Evolutionary conservation across 1,284 basidiomycete species (phyloP), one percentile per base, ranked within the genome.

Genomic region (Trichosporon asahii): DNA sequence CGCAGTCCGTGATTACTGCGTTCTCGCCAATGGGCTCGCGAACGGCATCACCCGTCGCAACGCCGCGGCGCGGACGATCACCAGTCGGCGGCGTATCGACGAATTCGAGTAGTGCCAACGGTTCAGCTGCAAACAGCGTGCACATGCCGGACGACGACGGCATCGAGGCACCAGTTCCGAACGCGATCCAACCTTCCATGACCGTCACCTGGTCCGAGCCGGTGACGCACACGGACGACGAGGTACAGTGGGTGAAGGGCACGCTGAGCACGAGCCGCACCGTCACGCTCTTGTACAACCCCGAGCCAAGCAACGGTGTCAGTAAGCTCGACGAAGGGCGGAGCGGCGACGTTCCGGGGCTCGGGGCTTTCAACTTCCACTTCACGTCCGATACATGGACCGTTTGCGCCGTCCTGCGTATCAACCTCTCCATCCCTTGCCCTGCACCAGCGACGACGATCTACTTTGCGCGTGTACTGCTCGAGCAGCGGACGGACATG

Each of bases 401-500:
- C 0, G 77, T 80, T 11, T 76, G 78, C 35, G 75, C 75, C 1
- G 70, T 76, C 33, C 69, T 82, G 21, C 68, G 71, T 21, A 73
- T 73, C 5, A 64, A 65, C 9, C 37, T 80, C 11, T 66, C 60
- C 23, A 60, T 73, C 15, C 72, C 75, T 23, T 66, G 65, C 14
- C 77, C 78, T 0, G 61, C 69, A 8, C 76, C 78, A 14, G 66
- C 49, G 14, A 68, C 70, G 5, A 78, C 77, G 5, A 72, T 81
- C 68, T 80, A 75, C 66, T 77, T 76, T 46, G 70, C 77, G 25
- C 72, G 76, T 23, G 70, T 79, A 2, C 53, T 69, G 11, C 70
- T 82, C 3, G 57, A 73, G 11, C 80, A 82, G 66, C 77, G 72
- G 1, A 71, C 74, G 46, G 49, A 67, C 3, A 70, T 79, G n/a